phyloP scores from a whole-genome alignment of 2,329 filamentous ascomycete species.

The Paraphoma chrysanthemicola region DNA sequence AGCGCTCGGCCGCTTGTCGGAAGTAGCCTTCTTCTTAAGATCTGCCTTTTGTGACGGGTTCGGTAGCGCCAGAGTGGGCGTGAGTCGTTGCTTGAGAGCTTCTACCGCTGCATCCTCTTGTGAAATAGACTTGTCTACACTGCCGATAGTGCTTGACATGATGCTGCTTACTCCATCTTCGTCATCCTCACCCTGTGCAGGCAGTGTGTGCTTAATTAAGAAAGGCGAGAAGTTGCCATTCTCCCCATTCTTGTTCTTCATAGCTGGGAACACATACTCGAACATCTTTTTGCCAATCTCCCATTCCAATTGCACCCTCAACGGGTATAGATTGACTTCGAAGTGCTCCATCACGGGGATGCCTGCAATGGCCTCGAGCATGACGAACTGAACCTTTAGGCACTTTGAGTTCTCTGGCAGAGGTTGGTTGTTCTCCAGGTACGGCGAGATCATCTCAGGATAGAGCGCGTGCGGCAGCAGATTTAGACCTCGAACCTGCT shows the following conservation, averaged over 20 bases:
- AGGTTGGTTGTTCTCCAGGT: slow-evolving; percentile 68
- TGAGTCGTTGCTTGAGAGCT: slow-evolving; percentile 80
- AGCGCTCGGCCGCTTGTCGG: slow-evolving; percentile 34
- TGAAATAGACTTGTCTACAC: slow-evolving; percentile 24
- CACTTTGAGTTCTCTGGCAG: slow-evolving; percentile 74
- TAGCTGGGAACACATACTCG: slow-evolving; percentile 94
- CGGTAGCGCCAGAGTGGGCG: slow-evolving; percentile 74
- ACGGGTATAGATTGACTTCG: slow-evolving; percentile 89
- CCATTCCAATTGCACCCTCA: slow-evolving; percentile 91
- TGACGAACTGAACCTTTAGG: slow-evolving; percentile 95
- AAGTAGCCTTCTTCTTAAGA: slow-evolving; percentile 23
- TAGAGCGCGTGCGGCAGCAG: slow-evolving; percentile 90
- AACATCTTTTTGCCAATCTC: slow-evolving; percentile 93
- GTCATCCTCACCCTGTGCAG: slow-evolving; percentile 57
- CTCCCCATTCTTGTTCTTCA: slow-evolving; percentile 60
- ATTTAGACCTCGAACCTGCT: slow-evolving; percentile 87
- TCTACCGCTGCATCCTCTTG: slow-evolving; percentile 65
- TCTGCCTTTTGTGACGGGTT: slow-evolving; percentile 50
- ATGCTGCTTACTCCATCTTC: slow-evolving; percentile 50
- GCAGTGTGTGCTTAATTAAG: slow-evolving; percentile 61
- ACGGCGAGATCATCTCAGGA: slow-evolving; percentile 93
- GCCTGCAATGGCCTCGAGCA: slow-evolving; percentile 96
- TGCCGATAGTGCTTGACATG: slow-evolving; percentile 20
- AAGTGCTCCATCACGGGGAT: slow-evolving; percentile 98
- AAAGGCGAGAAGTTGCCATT: slow-evolving; percentile 69